Evolutionary conservation across 2,329 filamentous ascomycete genomes (phyloP), one percentile per base, ranked within the genome.

Genomic region (Ceratocystis colombiana): DNA sequence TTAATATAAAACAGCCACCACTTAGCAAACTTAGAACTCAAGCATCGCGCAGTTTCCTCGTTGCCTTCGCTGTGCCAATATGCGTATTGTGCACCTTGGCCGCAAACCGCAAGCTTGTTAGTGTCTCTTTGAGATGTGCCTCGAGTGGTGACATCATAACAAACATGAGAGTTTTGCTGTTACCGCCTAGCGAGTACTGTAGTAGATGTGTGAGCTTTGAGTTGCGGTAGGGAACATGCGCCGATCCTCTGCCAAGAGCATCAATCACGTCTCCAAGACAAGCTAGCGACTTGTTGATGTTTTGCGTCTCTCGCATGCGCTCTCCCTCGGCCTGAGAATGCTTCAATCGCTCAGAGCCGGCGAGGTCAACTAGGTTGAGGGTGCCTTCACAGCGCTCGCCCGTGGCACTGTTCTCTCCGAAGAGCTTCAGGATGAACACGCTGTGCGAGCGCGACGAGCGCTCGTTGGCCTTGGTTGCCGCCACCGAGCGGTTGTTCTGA

Each of bases 151-250:
- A 94, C 66, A 96, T 89, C 92, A 97, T 97, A 74, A 97, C 90
- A 75, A 99, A 96, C 94, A 99, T 99, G 72, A 99, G 86, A 0
- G 94, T 99, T 78, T 96, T 96, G 71, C 88, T 94, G 75, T 96
- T 96, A 17, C 94, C 94, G 3, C 94, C 93, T 6, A 99, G 80
- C 2, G 90, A 96, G 73, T 94, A 95, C 83, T 97, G 90, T 46
- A 99, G 82, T 61, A 99, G 82, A 73, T 96, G 96, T 7, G 94
- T 99, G 70, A 99, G 82, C 83, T 96, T 97, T 71, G 90, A 96
- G 77, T 97, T 97, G 65, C 94, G 82, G 77, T 97, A 99, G 1
- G 94, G 94, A 57, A 99, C 84, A 72, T 96, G 93, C 5, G 82
- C 83, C 66, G 88, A 89, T 41, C 90, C 89, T 69, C 87, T 85